A percentile compares a stretch with the other conserved stretches of the same genome.
phyloP scores from a whole-genome alignment of 1,284 basidiomycete species.

The Ganoderma resinaceum region DNA sequence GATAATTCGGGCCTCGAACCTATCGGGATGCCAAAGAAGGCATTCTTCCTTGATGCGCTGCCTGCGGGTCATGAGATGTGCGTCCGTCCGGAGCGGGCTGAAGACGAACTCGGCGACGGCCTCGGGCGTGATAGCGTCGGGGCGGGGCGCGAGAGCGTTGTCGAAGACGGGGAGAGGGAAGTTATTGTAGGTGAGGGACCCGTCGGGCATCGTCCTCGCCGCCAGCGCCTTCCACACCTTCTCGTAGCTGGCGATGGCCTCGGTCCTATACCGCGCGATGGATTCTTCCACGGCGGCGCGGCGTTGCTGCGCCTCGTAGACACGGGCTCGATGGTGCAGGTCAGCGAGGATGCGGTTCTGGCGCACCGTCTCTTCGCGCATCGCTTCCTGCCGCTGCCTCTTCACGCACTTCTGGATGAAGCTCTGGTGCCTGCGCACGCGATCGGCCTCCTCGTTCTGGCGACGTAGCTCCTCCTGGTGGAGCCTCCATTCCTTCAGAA shows the following conservation, averaged over 20 bases:
- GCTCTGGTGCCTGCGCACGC: background rate
- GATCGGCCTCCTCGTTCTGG: background rate
- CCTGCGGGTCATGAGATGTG: conserved; percentile 41
- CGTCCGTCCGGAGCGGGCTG: conserved; percentile 40
- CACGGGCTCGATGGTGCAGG: background rate
- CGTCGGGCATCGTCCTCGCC: background rate
- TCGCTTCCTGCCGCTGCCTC: background rate
- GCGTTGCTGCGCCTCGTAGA: background rate
- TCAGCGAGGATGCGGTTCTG: background rate
- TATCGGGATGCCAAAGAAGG: conserved; percentile 62
- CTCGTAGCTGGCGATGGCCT: conserved; percentile 28
- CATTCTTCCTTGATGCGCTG: conserved; percentile 53
- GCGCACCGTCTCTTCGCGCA: background rate
- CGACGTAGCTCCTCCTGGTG: background rate
- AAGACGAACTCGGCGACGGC: conserved; percentile 48
- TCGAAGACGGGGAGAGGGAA: conserved; percentile 57
- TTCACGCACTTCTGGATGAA: background rate
- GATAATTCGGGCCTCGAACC: conserved; percentile 42
- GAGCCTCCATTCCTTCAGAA: background rate
- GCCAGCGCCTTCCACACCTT: conserved; percentile 29
- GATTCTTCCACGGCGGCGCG: background rate
- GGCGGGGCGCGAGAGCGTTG: conserved; percentile 19
- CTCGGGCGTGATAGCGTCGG: conserved; percentile 40
- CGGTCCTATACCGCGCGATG: too few species aligned
- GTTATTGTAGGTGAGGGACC: conserved; percentile 30